phyloP scores from a whole-genome alignment of 768 basidiomycete genomes.

The Russula earlei region DNA sequence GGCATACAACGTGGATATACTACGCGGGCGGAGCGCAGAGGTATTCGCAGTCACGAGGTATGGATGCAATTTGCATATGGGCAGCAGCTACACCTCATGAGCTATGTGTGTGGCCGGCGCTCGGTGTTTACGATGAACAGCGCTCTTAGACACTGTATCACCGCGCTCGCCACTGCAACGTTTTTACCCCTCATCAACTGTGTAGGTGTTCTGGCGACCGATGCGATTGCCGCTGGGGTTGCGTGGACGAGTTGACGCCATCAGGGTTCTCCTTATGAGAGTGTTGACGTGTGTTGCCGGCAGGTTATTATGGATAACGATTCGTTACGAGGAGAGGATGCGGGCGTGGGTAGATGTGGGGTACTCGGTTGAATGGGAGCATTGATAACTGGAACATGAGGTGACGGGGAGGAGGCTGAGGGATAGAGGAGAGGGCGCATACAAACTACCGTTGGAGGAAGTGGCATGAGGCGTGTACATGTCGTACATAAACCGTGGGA shows the following conservation, averaged over 20 bases:
- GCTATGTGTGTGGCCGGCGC: not conserved
- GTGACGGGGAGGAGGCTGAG: no score
- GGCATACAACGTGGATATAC: slow-evolving; percentile 50
- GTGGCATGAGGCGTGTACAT: no score
- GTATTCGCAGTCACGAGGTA: slow-evolving; percentile 49
- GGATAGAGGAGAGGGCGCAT: no score
- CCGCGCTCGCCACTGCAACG: slow-evolving; percentile 34
- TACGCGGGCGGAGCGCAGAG: slow-evolving; percentile 55
- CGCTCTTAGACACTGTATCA: slow-evolving; percentile 37
- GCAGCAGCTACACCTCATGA: not conserved
- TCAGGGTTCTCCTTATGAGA: not conserved
- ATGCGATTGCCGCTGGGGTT: slow-evolving; percentile 37
- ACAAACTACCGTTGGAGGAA: no score
- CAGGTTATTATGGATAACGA: slow-evolving; percentile 44
- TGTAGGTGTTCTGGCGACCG: slow-evolving; percentile 42
- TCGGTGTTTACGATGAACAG: slow-evolving; percentile 25
- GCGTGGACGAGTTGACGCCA: slow-evolving; percentile 44
- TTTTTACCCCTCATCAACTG: slow-evolving; percentile 47
- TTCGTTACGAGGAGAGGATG: slow-evolving; percentile 48
- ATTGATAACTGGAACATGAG: slow-evolving; percentile 7
- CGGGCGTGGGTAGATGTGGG: slow-evolving; percentile 49
- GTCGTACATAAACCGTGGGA: no score
- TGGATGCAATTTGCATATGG: slow-evolving; percentile 14
- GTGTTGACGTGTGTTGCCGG: not conserved
- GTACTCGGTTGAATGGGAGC: slow-evolving; percentile 37